phyloP scores from a whole-genome alignment of 768 basidiomycete species.

The Leucosporidium scottii region DNA sequence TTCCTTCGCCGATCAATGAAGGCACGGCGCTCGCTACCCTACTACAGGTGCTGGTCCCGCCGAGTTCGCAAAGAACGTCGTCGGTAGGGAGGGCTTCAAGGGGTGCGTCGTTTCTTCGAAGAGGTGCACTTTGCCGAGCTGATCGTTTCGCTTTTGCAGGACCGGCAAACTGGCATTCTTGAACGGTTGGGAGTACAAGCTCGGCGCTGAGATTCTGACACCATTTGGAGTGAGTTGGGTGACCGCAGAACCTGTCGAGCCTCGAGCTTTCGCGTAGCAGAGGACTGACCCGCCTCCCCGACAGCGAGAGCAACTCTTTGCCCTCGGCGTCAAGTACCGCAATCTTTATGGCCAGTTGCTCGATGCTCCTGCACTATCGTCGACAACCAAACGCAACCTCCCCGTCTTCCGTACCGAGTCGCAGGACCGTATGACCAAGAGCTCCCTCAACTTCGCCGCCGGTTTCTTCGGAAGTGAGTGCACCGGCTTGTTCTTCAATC shows the following conservation, averaged over 20 bases:
- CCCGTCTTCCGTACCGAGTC: constrained; percentile 61
- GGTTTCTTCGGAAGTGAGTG: constrained; percentile 44
- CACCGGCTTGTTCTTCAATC: too few relatives aligned
- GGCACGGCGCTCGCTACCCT: constrained; percentile 65
- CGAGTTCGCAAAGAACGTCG: constrained; percentile 50
- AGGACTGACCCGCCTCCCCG: too few relatives aligned
- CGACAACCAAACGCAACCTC: constrained; percentile 46
- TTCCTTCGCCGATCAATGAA: too few relatives aligned
- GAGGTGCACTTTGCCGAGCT: background rate
- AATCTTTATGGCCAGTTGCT: constrained; percentile 66
- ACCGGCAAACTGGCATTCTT: constrained; percentile 63
- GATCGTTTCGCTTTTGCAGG: background rate
- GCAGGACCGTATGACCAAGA: constrained; percentile 52
- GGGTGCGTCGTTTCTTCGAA: background rate
- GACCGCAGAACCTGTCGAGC: too few relatives aligned
- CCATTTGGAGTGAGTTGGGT: constrained; percentile 64
- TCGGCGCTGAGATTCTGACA: constrained; percentile 76
- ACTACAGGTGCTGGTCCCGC: constrained; percentile 45
- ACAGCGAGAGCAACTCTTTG: constrained; percentile 79
- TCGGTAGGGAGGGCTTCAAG: constrained; percentile 49
- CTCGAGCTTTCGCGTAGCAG: too few relatives aligned
- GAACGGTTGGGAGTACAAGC: constrained; percentile 76
- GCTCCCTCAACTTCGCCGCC: constrained; percentile 50
- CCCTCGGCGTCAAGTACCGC: constrained; percentile 61
- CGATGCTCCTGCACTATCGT: constrained; percentile 48